These are phyloP conservation scores for Aspergillus udagawae DNA, from an alignment of 2,329 filamentous ascomycete genomes.

Conservation along the genomic window DNA sequence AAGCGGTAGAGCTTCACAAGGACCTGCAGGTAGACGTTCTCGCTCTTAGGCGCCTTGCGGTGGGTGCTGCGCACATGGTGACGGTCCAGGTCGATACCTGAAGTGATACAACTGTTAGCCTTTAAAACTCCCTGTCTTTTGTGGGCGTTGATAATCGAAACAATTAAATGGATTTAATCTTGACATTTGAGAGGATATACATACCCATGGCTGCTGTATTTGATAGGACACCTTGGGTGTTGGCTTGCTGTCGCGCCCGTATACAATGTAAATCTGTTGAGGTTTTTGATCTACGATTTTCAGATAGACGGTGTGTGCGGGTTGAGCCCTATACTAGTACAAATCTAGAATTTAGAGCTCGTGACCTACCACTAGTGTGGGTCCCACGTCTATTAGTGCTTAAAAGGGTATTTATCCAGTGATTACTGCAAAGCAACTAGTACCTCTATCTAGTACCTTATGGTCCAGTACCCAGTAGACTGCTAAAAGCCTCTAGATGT, in stretches of 20 bases:
- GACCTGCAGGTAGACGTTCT: slow-evolving; percentile 96
- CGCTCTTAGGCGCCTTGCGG: slow-evolving; percentile 94
- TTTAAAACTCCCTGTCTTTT: neutral
- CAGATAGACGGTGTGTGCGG: slow-evolving; percentile 40
- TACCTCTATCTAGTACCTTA: too few species aligned
- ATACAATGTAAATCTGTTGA: slow-evolving; percentile 31
- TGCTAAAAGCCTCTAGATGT: too few species aligned
- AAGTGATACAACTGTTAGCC: slow-evolving; percentile 14
- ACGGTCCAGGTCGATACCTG: slow-evolving; percentile 56
- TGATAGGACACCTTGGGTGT: slow-evolving; percentile 38
- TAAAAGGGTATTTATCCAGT: too few species aligned
- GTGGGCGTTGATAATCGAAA: neutral
- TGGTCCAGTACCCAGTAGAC: too few species aligned
- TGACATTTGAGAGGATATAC: slow-evolving; percentile 13
- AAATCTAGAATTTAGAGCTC: slow-evolving; percentile 10
- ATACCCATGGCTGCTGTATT: slow-evolving; percentile 44
- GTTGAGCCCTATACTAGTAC: slow-evolving; percentile 43
- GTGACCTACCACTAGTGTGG: slow-evolving; percentile 12
- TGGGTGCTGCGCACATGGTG: slow-evolving; percentile 66
- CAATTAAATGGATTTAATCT: neutral
- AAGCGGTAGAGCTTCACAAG: slow-evolving; percentile 98
- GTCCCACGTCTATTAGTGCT: neutral
- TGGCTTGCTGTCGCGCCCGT: slow-evolving; percentile 40
- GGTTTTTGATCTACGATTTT: slow-evolving; percentile 39
- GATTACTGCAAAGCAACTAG: too few species aligned